Conservation (phyloP, 2,329 filamentous ascomycete genomes). For the Trichoderma sp. region DNA sequence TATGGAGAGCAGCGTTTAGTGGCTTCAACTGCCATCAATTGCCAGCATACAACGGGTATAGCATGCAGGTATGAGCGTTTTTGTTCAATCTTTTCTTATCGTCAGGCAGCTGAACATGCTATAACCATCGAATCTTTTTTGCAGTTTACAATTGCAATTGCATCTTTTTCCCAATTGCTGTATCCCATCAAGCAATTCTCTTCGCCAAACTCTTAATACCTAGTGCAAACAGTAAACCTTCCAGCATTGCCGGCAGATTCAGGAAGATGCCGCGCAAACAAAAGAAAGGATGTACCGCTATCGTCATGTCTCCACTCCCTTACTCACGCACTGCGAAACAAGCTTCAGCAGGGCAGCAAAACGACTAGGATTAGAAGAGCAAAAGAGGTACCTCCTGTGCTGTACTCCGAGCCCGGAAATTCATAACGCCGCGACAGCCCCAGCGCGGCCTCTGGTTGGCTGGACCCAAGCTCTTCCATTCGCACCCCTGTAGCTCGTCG, state of each 20-base stretch:
- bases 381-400: not conserved
- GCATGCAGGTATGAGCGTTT: not conserved
- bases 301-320: conserved; percentile 15
- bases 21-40: not conserved
- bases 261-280: not conserved
- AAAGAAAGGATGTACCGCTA: not conserved
- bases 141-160: not conserved
- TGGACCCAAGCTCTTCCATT: conserved; percentile 25
- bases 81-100: not conserved
- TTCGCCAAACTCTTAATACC: no score
- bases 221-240: not conserved
- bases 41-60: no score
- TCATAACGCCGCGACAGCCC: conserved; percentile 19
- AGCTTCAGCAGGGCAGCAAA: conserved; percentile 1
- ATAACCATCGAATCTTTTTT: not conserved
- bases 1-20: conserved; percentile 7
- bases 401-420: conserved; percentile 21
- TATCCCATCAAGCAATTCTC: not conserved
- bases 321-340: not conserved
- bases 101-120: not conserved
- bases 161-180: not conserved
- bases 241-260: conserved; percentile 5
- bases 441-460: conserved; percentile 33
- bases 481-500: conserved; percentile 32
- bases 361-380: not conserved